Base-by-base conservation (phyloP, 331 rosid species). In the Telfairia occidentalis region DNA sequence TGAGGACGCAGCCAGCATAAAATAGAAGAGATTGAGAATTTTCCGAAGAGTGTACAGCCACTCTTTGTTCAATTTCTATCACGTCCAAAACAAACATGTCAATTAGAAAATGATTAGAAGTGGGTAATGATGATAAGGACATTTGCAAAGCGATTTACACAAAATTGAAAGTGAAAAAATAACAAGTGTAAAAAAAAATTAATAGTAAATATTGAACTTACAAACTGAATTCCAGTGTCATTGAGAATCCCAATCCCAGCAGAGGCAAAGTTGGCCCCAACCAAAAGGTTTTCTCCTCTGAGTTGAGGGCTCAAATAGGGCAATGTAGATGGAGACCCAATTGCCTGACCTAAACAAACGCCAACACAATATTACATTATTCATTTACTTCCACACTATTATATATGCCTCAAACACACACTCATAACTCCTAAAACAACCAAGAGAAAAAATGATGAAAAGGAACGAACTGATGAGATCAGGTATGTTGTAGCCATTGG, bases 191-290 rank as follows among this genome's bases (percentile, higher is more conserved):
- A 32, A 32, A 32, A 32, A 32, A 32, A 32, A 32, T 5, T 32
- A 2, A 2, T 42, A 42, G 48, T 2, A 5, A 16, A 57, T 9
- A 54, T 24, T 2, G 28, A 7, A 82, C 98, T 83, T 80, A 93
- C 98, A 84, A 93, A 93, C 77, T 93, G 98, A 80, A 93, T 1
- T 77, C 98, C 98, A 4, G 98, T 93, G 85, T 93, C 98, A 58
- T 93, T 93, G 59, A 93, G 96, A 71, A 93, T 89, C 77, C 98
- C 98, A 73, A 93, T 89, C 53, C 98, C 98, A 43, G 98, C 98
- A 35, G 98, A 93, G 59, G 98, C 98, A 67, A 91, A 91, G 82
- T 93, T 93, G 43, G 98, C 98, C 13, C 98, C 98, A 9, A 85
- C 88, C 0, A 93, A 90, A 7, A 93, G 84, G 0, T 26, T 77